Evolutionary conservation across 2,329 filamentous ascomycete genomes (phyloP).

Genomic region (Nakataea oryzae): DNA sequence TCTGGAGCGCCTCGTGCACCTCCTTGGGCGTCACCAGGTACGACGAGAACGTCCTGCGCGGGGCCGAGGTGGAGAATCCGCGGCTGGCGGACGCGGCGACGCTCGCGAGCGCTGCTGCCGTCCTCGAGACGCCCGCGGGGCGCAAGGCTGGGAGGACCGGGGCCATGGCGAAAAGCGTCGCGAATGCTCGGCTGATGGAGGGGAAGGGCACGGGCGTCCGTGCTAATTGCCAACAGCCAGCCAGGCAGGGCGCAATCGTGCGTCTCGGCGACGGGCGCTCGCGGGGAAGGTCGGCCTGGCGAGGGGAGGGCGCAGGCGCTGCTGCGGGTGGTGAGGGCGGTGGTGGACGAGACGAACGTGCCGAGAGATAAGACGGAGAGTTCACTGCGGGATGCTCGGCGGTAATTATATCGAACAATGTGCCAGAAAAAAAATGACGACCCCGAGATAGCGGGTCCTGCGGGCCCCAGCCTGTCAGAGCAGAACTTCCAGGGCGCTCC

Average conservation of each 20-base stretch:
- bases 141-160: not conserved
- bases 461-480: not conserved
- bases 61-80: constrained; percentile 12
- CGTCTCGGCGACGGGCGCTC: not conserved
- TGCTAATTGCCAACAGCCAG: not conserved
- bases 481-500: not conserved
- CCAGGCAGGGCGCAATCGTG: not conserved
- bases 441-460: not conserved
- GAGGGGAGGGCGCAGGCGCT: not conserved
- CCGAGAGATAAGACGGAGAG: not conserved
- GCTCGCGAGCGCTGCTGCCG: not conserved
- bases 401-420: not conserved
- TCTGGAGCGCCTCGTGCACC: constrained; percentile 69
- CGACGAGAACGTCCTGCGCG: constrained; percentile 53
- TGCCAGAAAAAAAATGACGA: not conserved
- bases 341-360: not conserved
- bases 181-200: not conserved
- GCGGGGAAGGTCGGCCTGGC: not conserved
- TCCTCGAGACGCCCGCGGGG: not conserved
- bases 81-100: constrained; percentile 10
- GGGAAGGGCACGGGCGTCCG: not conserved
- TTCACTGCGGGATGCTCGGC: not conserved
- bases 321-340: not conserved
- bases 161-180: not conserved
- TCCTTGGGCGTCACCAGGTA: constrained; percentile 83